A percentile compares a stretch with the other conserved stretches of the same genome.
Evolutionary conservation across 1,139 yeast genomes (phyloP).

Genomic region (Candida albicans): DNA sequence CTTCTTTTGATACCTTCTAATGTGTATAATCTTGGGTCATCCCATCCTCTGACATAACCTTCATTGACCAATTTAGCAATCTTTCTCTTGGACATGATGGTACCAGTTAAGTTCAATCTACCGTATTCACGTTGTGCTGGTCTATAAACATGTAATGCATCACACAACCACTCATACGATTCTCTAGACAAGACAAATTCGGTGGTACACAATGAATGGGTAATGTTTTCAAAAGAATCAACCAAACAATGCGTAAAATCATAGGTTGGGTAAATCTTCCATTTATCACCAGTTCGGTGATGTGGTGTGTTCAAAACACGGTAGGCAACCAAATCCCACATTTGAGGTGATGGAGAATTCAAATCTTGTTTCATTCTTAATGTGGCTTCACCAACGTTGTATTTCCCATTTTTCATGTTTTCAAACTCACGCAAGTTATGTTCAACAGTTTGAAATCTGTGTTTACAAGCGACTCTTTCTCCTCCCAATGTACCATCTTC

Average conservation of each 20-base stretch:
- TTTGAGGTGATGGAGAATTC: conserved; percentile 91
- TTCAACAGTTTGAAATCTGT: conserved; percentile 69
- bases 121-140: conserved; percentile 99
- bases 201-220: conserved; percentile 93
- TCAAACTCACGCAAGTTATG: conserved; percentile 80
- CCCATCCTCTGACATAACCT: conserved; percentile 89
- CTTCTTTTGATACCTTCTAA: conserved; percentile 94
- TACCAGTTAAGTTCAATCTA: conserved; percentile 90
- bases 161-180: conserved; percentile 98
- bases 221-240: conserved; percentile 93
- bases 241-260: conserved; percentile 99
- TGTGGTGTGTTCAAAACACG: conserved; percentile 90
- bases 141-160: conserved; percentile 88
- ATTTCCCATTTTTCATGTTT: conserved; percentile 87
- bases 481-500: conserved; percentile 94
- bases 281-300: conserved; percentile 93
- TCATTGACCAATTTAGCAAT: conserved; percentile 89
- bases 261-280: conserved; percentile 98
- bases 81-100: conserved; percentile 92
- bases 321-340: conserved; percentile 99
- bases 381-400: conserved; percentile 87
- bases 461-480: conserved; percentile 78
- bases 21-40: conserved; percentile 95
- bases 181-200: conserved; percentile 91
- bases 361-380: conserved; percentile 97